These are phyloP conservation scores for Trametes villosa DNA, from an alignment of 768 basidiomycete genomes.

Conservation along the genomic window DNA sequence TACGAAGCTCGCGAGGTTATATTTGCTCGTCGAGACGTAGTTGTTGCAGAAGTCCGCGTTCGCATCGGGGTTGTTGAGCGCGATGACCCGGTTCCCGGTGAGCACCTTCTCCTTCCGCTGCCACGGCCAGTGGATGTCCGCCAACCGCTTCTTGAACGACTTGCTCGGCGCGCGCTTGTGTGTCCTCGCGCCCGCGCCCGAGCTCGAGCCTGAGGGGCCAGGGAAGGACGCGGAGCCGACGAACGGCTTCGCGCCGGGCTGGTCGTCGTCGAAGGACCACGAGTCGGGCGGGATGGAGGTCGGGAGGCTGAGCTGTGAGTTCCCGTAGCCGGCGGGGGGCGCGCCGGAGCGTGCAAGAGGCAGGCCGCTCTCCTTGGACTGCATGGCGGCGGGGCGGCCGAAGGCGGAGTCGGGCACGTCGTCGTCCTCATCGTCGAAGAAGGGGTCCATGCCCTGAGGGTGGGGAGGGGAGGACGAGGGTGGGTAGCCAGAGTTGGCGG, in stretches of 20 bases:
- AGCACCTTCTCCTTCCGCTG: constrained; percentile 66
- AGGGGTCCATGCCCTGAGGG: constrained; percentile 79
- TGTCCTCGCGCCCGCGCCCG: too few species aligned
- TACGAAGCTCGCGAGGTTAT: constrained; percentile 83
- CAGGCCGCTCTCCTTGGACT: constrained; percentile 51
- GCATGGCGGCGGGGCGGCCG: constrained; percentile 48
- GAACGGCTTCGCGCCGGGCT: constrained; percentile 33
- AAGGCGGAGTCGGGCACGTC: constrained; percentile 74
- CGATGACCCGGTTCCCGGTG: constrained; percentile 77
- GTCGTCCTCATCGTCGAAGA: constrained; percentile 82
- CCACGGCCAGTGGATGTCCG: constrained; percentile 82
- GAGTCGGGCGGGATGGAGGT: constrained; percentile 59
- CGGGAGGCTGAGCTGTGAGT: constrained; percentile 49
- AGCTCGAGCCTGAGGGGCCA: too few species aligned
- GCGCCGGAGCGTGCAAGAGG: constrained; percentile 63
- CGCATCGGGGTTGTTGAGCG: constrained; percentile 74
- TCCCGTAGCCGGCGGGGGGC: constrained; percentile 53
- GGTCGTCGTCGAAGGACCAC: constrained; percentile 77
- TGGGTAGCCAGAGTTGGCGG: constrained; percentile 61
- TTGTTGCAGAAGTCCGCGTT: constrained; percentile 77
- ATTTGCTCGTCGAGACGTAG: constrained; percentile 93
- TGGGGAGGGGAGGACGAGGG: constrained; percentile 45
- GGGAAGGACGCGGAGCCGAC: constrained; percentile 42
- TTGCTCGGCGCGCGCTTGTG: constrained; percentile 20
- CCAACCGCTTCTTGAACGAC: constrained; percentile 49